phyloP scores from a whole-genome alignment of 2,329 filamentous ascomycete species.

The Lecanosticta acicola region DNA sequence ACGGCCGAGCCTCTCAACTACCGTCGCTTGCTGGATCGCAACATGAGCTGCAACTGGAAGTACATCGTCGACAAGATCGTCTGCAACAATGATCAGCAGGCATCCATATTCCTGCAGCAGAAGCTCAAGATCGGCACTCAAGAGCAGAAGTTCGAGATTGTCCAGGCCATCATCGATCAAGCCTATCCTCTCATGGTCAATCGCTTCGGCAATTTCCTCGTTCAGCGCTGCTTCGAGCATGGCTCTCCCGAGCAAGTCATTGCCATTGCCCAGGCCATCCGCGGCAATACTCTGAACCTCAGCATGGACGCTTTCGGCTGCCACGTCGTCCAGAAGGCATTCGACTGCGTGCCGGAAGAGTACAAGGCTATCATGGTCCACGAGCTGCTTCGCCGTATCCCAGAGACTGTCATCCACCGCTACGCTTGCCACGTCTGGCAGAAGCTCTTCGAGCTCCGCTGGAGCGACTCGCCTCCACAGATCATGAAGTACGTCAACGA shows the following conservation, averaged over 20 bases:
- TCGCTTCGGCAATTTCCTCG: conserved; percentile 95
- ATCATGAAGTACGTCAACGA: conserved; percentile 99
- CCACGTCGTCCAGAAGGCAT: conserved; percentile 97
- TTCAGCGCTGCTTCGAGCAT: conserved; percentile 98
- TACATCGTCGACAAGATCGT: conserved; percentile 99
- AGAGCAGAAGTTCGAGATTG: conserved; percentile 95
- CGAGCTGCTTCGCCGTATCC: conserved; percentile 87
- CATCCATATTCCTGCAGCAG: conserved; percentile 96
- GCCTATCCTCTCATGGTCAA: conserved; percentile 97
- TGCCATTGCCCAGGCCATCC: conserved; percentile 88
- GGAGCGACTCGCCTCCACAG: conserved; percentile 88
- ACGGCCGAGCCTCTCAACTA: conserved; percentile 94
- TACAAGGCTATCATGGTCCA: conserved; percentile 99
- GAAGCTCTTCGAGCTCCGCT: conserved; percentile 96
- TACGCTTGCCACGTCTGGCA: conserved; percentile 99
- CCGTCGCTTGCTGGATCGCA: conserved; percentile 86
- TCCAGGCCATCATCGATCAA: conserved; percentile 90
- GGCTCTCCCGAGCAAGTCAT: conserved; percentile 91
- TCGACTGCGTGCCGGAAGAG: conserved; percentile 93
- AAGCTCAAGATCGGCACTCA: conserved; percentile 95
- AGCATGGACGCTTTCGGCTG: conserved; percentile 99
- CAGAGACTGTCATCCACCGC: conserved; percentile 95
- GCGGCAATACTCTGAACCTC: conserved; percentile 85
- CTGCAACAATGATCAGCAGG: conserved; percentile 97
- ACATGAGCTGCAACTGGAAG: conserved; percentile 97